Evolutionary conservation across 2,329 filamentous ascomycete species (phyloP).

Genomic region (Fusarium musae): DNA sequence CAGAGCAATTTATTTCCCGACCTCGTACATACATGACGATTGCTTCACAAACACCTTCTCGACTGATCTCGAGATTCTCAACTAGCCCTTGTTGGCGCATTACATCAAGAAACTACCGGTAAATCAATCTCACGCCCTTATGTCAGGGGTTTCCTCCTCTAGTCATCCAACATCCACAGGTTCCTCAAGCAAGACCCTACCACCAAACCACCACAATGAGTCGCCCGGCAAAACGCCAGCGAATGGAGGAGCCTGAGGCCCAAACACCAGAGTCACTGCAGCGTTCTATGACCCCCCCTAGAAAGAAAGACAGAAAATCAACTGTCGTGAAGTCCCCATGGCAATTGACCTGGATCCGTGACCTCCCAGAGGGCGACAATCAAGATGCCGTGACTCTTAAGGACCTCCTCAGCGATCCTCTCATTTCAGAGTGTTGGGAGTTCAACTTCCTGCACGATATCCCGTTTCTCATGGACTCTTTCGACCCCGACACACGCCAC

Average conservation of each 20-base stretch:
- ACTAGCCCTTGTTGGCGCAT: neutral
- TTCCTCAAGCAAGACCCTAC: no score
- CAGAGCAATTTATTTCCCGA: slow-evolving; percentile 27
- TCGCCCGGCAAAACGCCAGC: slow-evolving; percentile 47
- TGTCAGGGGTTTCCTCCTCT: neutral
- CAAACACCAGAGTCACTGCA: slow-evolving; percentile 46
- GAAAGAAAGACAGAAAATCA: slow-evolving; percentile 44
- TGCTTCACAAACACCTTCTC: neutral
- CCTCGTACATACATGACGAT: slow-evolving; percentile 19
- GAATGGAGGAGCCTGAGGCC: slow-evolving; percentile 27
- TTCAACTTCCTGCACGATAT: slow-evolving; percentile 76
- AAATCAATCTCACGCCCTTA: neutral
- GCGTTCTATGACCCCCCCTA: slow-evolving; percentile 60
- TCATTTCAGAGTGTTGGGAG: slow-evolving; percentile 77
- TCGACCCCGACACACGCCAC: slow-evolving; percentile 62
- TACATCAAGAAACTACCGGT: neutral
- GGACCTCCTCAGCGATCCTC: slow-evolving; percentile 78
- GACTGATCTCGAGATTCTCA: neutral
- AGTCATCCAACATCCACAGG: neutral
- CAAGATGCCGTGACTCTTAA: slow-evolving; percentile 71
- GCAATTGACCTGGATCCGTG: slow-evolving; percentile 75
- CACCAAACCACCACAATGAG: slow-evolving; percentile 44
- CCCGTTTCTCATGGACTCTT: slow-evolving; percentile 64
- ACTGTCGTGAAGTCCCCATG: slow-evolving; percentile 69
- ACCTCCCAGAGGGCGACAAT: slow-evolving; percentile 70